A percentile compares a stretch with the other conserved stretches of the same genome.
These are phyloP conservation scores for Populus hybrid DNA, from an alignment of 441 rosid genomes.

Conservation along the genomic window DNA sequence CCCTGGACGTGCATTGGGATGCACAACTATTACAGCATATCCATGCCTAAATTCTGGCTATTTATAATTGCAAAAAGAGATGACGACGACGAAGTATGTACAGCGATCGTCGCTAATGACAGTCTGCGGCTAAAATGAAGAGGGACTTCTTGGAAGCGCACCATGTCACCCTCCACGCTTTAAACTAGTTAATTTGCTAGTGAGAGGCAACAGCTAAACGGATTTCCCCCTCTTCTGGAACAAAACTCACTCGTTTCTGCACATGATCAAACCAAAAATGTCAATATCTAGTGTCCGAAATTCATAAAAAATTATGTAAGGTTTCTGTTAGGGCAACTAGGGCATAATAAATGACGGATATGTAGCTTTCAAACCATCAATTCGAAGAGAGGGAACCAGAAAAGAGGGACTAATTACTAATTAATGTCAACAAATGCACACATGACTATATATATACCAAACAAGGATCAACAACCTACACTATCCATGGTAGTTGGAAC, in stretches of 20 bases:
- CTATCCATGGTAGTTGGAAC: constrained; percentile 14
- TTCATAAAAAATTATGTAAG: constrained; percentile 16
- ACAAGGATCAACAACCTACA: not conserved
- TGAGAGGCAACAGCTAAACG: constrained; percentile 49
- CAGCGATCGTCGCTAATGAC: not conserved
- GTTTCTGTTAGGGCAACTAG: too few relatives aligned
- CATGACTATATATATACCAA: not conserved
- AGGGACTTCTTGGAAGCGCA: not conserved
- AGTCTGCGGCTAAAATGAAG: not conserved
- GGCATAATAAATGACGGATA: not conserved
- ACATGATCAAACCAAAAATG: not conserved
- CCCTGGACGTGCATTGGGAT: not conserved
- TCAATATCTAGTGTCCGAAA: constrained; percentile 18
- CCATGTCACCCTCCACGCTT: not conserved
- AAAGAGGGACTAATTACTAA: not conserved
- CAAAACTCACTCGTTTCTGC: constrained; percentile 84
- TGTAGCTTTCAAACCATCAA: not conserved
- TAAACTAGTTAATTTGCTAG: not conserved
- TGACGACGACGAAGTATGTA: not conserved
- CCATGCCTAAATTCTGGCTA: not conserved
- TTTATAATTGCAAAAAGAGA: not conserved
- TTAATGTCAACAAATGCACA: not conserved
- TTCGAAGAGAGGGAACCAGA: not conserved
- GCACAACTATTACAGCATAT: not conserved
- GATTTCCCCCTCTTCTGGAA: constrained; percentile 44